Conservation (phyloP, 2,329 filamentous ascomycete genomes). For the Bipolaris sorokiniana region DNA sequence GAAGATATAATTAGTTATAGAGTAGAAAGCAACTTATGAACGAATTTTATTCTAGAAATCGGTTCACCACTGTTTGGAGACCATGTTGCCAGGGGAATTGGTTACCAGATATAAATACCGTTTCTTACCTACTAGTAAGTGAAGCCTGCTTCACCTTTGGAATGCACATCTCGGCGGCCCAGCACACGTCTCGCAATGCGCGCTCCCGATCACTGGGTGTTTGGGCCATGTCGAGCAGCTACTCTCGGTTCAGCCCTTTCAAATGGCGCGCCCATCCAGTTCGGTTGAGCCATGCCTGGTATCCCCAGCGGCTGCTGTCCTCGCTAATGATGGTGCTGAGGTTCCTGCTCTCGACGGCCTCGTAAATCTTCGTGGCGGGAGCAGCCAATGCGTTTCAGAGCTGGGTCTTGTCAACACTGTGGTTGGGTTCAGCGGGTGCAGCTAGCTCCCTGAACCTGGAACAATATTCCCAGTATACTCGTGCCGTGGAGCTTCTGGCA, state of each 20-base stretch:
- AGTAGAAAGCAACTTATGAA: too few species aligned
- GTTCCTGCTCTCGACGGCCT: not conserved
- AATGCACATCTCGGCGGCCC: conserved; percentile 6
- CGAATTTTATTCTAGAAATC: too few species aligned
- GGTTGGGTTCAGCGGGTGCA: too few species aligned
- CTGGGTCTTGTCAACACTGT: not conserved
- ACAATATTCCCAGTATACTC: too few species aligned
- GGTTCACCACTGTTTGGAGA: too few species aligned
- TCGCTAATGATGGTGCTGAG: not conserved
- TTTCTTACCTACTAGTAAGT: too few species aligned
- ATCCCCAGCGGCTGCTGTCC: not conserved
- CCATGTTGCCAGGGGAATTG: too few species aligned
- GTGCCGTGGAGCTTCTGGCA: too few species aligned
- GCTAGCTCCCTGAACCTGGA: too few species aligned
- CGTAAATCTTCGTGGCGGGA: not conserved
- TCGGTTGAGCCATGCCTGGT: not conserved
- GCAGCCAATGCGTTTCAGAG: not conserved
- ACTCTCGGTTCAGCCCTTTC: conserved; percentile 9
- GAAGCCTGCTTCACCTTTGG: conserved; percentile 12
- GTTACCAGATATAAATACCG: too few species aligned
- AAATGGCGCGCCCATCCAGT: not conserved
- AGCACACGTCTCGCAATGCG: conserved; percentile 8
- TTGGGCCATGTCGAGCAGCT: conserved; percentile 4
- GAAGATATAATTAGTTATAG: too few species aligned
- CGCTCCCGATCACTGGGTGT: conserved; percentile 3